Base-by-base conservation (phyloP, 2,329 filamentous ascomycete species). In the Fusarium heterosporum region DNA sequence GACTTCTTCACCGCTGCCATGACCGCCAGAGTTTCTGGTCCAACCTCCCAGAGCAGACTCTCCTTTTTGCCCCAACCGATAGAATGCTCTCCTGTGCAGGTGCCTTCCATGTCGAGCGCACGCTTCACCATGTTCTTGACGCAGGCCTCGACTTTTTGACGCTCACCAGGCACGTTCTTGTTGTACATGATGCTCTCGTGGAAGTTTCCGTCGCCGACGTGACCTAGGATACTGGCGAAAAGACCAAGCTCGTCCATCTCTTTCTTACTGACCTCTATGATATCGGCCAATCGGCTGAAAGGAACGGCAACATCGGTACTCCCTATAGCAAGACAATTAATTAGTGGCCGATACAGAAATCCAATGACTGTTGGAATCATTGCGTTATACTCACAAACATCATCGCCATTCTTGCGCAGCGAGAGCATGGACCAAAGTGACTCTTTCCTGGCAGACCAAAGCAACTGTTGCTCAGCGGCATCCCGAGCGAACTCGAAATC, bases 141-240 rank as follows among this genome's bases (percentile, higher is more conserved):
- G 66, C 92, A 93, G 54, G 84, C 85, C 75, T 96, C 92, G 2
- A 96, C 93, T 69, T 90, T 91, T 40, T 85, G 89, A 55, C 86
- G 86, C 78, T 97, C 91, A 26, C 83, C 87, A 4, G 87, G 84
- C 55, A 93, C 83, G 25, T 83, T 84, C 26, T 86, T 86, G 78
- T 96, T 88, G 77, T 97, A 97, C 80, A 97, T 90, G 78, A 97
- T 96, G 75, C 90, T 92, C 76, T 94, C 90, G 77, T 97, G 94
- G 81, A 97, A 97, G 78, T 97, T 97, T 36, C 94, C 94, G 74
- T 97, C 94, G 13, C 94, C 94, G 56, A 97, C 90, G 74, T 97
- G 94, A 4, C 94, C 94, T 6, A 97, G 82, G 28, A 97, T 92
- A 72, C 91, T 93, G 2, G 93, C 93, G 75, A 97, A 97, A 3